phyloP scores from a whole-genome alignment of 2,329 filamentous ascomycete species.

The Beauveria medogensis region DNA sequence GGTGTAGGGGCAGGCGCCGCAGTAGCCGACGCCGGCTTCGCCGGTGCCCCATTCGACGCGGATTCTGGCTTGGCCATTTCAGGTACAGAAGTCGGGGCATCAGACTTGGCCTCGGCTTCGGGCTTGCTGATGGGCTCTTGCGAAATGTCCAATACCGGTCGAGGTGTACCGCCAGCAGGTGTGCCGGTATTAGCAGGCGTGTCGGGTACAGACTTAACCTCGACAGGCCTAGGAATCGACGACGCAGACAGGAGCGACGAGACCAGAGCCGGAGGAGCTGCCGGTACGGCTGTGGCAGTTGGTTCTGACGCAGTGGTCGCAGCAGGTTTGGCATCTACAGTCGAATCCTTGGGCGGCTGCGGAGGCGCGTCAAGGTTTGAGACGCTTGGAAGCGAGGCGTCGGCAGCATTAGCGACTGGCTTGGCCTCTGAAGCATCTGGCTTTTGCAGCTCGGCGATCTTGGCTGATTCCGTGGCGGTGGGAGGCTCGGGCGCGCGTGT shows the following conservation, averaged over 20 bases:
- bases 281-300: too few relatives aligned
- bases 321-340: not conserved
- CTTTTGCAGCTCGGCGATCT: not conserved
- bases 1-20: constrained; percentile 6
- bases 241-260: not conserved
- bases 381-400: not conserved
- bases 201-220: constrained; percentile 27
- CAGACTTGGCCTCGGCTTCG: constrained; percentile 14
- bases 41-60: constrained; percentile 2
- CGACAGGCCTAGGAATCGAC: constrained; percentile 24
- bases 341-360: not conserved
- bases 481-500: not conserved
- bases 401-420: not conserved
- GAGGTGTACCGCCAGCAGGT: constrained; percentile 27
- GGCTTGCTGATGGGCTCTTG: constrained; percentile 21
- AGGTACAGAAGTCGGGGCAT: constrained; percentile 16
- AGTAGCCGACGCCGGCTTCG: constrained; percentile 5
- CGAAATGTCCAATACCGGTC: constrained; percentile 26
- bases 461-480: not conserved
- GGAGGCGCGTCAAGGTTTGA: constrained; percentile 2
- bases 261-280: not conserved
- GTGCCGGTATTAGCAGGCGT: constrained; percentile 28
- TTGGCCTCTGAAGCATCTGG: not conserved
- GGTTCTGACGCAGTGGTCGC: not conserved
- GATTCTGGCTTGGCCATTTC: not conserved